phyloP scores from a whole-genome alignment of 805 yeast species.

The Spathaspora girioi region DNA sequence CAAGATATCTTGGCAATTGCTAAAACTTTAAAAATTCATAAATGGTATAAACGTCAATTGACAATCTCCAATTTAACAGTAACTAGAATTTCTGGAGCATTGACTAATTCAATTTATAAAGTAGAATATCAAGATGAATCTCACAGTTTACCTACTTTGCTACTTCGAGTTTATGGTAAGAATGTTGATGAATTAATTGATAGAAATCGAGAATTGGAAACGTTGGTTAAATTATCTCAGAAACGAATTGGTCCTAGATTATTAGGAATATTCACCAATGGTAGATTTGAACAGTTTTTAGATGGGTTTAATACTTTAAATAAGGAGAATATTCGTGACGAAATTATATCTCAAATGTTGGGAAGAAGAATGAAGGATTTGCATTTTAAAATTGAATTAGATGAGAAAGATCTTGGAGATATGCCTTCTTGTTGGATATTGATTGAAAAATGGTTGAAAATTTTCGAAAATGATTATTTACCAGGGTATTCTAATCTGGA shows the following conservation, averaged over 20 bases:
- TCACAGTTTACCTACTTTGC: slow-evolving; percentile 51
- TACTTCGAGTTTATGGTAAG: slow-evolving; percentile 84
- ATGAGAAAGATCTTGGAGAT: slow-evolving; percentile 42
- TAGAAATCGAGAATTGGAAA: slow-evolving; percentile 72
- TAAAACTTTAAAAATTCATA: slow-evolving; percentile 62
- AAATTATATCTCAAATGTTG: slow-evolving; percentile 74
- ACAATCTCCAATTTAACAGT: slow-evolving; percentile 43
- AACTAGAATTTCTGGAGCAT: slow-evolving; percentile 81
- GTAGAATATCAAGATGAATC: slow-evolving; percentile 50
- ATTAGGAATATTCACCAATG: slow-evolving; percentile 86
- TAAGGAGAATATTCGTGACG: slow-evolving; percentile 68
- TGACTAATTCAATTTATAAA: slow-evolving; percentile 85
- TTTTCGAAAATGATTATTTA: slow-evolving; percentile 42
- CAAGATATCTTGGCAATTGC: slow-evolving; percentile 69
- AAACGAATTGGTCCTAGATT: slow-evolving; percentile 85
- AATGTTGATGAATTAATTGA: slow-evolving; percentile 85
- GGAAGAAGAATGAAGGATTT: slow-evolving; percentile 96
- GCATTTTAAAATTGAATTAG: slow-evolving; percentile 73
- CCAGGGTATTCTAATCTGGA: slow-evolving; percentile 28
- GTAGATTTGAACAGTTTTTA: slow-evolving; percentile 90
- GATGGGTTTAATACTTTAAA: slow-evolving; percentile 78
- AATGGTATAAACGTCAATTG: slow-evolving; percentile 67
- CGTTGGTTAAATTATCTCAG: slow-evolving; percentile 67
- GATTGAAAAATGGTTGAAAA: slow-evolving; percentile 66
- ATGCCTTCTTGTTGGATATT: slow-evolving; percentile 72